Evolutionary conservation across 2,329 filamentous ascomycete genomes (phyloP).

Genomic region (Verruconis gallopava): DNA sequence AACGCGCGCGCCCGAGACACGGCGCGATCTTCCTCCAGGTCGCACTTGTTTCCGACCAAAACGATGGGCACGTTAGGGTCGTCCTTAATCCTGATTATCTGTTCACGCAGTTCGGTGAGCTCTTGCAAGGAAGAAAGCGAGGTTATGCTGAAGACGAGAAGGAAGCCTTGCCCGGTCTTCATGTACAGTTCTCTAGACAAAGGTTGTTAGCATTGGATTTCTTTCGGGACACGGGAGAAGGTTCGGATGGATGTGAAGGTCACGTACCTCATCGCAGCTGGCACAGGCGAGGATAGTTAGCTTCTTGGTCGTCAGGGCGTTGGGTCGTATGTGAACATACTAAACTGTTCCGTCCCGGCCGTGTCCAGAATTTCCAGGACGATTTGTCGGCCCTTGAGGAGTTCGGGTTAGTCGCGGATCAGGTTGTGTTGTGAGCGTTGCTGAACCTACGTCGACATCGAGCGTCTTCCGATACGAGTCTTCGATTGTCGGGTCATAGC

Average conservation of each 20-base stretch:
- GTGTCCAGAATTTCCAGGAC: slow-evolving; percentile 87
- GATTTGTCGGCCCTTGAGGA: slow-evolving; percentile 65
- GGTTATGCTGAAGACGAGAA: slow-evolving; percentile 85
- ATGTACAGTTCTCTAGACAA: slow-evolving; percentile 63
- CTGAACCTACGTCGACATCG: slow-evolving; percentile 64
- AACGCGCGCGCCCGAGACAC: slow-evolving; percentile 72
- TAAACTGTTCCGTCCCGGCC: slow-evolving; percentile 85
- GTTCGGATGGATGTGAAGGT: slow-evolving; percentile 5
- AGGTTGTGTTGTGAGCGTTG: slow-evolving; percentile 10
- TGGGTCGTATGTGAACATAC: slow-evolving; percentile 38
- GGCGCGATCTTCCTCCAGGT: slow-evolving; percentile 72
- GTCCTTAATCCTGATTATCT: slow-evolving; percentile 85
- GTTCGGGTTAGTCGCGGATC: slow-evolving; percentile 6
- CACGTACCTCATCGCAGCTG: slow-evolving; percentile 44
- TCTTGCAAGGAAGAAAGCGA: slow-evolving; percentile 73
- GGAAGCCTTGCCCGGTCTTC: slow-evolving; percentile 84
- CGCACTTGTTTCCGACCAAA: slow-evolving; percentile 84
- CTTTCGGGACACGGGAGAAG: neutral
- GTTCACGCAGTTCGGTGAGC: slow-evolving; percentile 67
- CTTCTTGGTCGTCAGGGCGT: neutral
- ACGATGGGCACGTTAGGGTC: slow-evolving; percentile 77
- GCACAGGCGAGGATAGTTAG: neutral
- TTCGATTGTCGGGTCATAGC: slow-evolving; percentile 50
- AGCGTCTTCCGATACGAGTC: slow-evolving; percentile 48
- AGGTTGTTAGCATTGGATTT: neutral